phyloP scores from a whole-genome alignment of 2,329 filamentous ascomycete genomes.

The Aspergillus pseudoterreus region DNA sequence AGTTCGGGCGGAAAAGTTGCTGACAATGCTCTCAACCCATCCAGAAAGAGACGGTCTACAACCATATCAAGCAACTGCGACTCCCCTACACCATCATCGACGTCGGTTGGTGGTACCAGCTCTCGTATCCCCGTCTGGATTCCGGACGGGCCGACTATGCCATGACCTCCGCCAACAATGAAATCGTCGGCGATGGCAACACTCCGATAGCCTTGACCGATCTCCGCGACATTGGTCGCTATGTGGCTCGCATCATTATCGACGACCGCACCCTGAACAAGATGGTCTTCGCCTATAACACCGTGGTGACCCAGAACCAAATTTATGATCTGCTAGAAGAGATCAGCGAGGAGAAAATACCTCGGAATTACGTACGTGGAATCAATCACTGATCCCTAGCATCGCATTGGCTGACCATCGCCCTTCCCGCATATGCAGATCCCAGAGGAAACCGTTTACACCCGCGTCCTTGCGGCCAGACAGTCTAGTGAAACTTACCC shows the following conservation, averaged over 20 bases:
- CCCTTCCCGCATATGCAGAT: constrained; percentile 18
- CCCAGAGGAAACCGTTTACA: constrained; percentile 32
- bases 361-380: constrained; percentile 35
- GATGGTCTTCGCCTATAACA: constrained; percentile 48
- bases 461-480: constrained; percentile 30
- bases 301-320: constrained; percentile 46
- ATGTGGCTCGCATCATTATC: constrained; percentile 49
- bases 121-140: constrained; percentile 44
- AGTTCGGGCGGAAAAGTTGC: neutral
- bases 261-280: constrained; percentile 55
- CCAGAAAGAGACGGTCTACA: constrained; percentile 51
- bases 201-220: constrained; percentile 45
- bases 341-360: constrained; percentile 47
- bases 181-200: constrained; percentile 47
- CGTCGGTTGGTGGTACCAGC: constrained; percentile 58
- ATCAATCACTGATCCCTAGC: neutral
- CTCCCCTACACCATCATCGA: constrained; percentile 57
- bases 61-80: constrained; percentile 46
- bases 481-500: constrained; percentile 35
- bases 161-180: constrained; percentile 30
- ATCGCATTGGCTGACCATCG: constrained; percentile 10
- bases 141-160: constrained; percentile 47
- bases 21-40: constrained; percentile 3
- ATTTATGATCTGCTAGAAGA: constrained; percentile 47
- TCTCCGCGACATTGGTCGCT: constrained; percentile 52